These are phyloP conservation scores for Phytophthora pseudosyringae DNA, from an alignment of 352 stramenopile species.

Conservation along the genomic window DNA sequence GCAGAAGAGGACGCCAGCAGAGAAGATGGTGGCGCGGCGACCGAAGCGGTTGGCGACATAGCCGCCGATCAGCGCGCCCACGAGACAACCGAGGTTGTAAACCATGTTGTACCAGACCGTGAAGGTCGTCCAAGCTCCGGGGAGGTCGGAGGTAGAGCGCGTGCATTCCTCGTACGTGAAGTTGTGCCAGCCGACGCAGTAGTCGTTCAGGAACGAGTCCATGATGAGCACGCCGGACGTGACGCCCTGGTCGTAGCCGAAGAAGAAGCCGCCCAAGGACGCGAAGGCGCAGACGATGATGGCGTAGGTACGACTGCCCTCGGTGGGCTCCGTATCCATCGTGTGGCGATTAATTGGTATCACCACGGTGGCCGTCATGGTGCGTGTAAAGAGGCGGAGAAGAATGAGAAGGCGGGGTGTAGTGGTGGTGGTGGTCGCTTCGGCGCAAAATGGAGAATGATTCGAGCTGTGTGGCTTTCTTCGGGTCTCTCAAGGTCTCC, in stretches of 20 bases:
- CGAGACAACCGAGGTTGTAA: slow-evolving; percentile 47
- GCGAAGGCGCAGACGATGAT: slow-evolving; percentile 43
- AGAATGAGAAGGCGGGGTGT: background rate
- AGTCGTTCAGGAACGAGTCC: slow-evolving; percentile 45
- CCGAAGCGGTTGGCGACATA: slow-evolving; percentile 36
- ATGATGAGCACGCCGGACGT: slow-evolving; percentile 41
- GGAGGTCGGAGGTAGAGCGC: slow-evolving; percentile 20
- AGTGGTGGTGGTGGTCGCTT: slow-evolving; percentile 1
- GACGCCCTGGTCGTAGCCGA: slow-evolving; percentile 4
- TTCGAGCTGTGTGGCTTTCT: background rate
- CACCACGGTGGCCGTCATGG: slow-evolving; percentile 17
- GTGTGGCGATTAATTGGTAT: slow-evolving; percentile 23
- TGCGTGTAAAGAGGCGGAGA: background rate
- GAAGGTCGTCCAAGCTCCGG: slow-evolving; percentile 40
- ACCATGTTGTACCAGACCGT: slow-evolving; percentile 46
- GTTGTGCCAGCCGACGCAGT: slow-evolving; percentile 46
- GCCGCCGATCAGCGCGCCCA: slow-evolving; percentile 41
- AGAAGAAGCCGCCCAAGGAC: slow-evolving; percentile 42
- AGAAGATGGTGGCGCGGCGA: slow-evolving; percentile 3
- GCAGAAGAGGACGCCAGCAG: slow-evolving; percentile 36
- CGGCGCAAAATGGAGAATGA: slow-evolving; percentile 34
- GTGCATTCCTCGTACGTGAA: slow-evolving; percentile 15
- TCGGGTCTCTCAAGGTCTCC: background rate
- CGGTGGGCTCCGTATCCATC: slow-evolving; percentile 24
- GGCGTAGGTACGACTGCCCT: slow-evolving; percentile 33